These are phyloP conservation scores for Salvia sclarea DNA, from an alignment of 305 asterid genomes.

Conservation along the genomic window DNA sequence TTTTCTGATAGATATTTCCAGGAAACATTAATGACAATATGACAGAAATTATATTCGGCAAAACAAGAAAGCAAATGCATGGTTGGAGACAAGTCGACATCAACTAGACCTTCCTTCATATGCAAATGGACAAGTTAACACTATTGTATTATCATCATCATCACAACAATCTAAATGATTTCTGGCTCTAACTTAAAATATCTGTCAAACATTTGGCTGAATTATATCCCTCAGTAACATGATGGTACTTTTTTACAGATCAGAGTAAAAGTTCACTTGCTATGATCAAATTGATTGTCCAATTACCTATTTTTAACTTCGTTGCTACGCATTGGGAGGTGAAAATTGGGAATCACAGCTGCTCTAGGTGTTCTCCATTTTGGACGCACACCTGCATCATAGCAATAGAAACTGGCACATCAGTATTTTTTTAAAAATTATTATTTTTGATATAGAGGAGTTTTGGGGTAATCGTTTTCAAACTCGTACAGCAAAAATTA, in stretches of 20 bases:
- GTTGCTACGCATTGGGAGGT: conserved; percentile 92
- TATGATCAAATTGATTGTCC: background rate
- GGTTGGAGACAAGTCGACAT: conserved; percentile 15
- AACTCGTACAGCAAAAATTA: conserved; percentile 11
- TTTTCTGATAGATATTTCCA: background rate
- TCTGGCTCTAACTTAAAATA: background rate
- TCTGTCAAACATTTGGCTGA: background rate
- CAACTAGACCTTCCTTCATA: background rate
- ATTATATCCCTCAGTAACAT: background rate
- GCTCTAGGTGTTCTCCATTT: conserved; percentile 78
- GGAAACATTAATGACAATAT: background rate
- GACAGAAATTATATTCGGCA: background rate
- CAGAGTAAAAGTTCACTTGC: background rate
- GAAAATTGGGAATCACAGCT: conserved; percentile 66
- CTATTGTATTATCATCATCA: background rate
- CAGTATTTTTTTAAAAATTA: too few species aligned
- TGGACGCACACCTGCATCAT: conserved; percentile 45
- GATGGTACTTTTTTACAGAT: conserved; percentile 12
- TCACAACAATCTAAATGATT: background rate
- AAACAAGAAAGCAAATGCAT: background rate
- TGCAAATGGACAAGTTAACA: background rate
- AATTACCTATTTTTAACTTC: conserved; percentile 87
- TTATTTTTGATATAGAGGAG: too few species aligned
- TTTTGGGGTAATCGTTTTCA: background rate
- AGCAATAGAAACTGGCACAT: conserved; percentile 22